A percentile compares a stretch with the other conserved stretches of the same genome.
Evolutionary conservation across 192 early-diverging fungal species (phyloP).

Genomic region (Jimgerdemannia flammicorona): DNA sequence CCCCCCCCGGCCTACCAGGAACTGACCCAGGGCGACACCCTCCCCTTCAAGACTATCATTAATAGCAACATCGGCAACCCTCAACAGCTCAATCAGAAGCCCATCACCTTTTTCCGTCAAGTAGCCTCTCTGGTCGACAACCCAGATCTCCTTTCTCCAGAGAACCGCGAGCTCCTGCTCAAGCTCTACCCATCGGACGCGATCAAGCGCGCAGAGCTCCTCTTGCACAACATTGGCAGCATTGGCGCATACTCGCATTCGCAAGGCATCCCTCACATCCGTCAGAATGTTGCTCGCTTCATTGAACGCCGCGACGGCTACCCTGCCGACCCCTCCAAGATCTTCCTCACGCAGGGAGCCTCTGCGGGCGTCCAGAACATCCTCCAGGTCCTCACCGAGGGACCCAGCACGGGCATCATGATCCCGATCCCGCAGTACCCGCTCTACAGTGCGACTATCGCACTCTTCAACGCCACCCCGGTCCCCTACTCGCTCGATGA

Average conservation of each 20-base stretch:
- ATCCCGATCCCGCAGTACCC: constrained; percentile 99
- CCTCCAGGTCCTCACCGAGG: constrained; percentile 79
- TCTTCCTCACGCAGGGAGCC: constrained; percentile 93
- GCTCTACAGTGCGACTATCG: constrained; percentile 91
- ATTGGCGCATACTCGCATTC: constrained; percentile 95
- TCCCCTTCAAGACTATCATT: constrained; percentile 68
- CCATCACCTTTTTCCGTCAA: constrained; percentile 97
- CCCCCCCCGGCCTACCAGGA: constrained; percentile 30
- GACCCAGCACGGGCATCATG: constrained; percentile 88
- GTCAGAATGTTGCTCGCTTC: constrained; percentile 87
- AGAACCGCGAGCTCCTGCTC: constrained; percentile 46
- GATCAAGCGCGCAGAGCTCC: constrained; percentile 74
- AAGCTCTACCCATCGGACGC: constrained; percentile 83
- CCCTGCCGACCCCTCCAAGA: constrained; percentile 75
- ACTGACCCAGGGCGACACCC: constrained; percentile 38
- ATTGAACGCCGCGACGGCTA: constrained; percentile 89
- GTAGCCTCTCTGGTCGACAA: constrained; percentile 88
- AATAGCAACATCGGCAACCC: constrained; percentile 94
- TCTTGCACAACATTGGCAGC: constrained; percentile 68
- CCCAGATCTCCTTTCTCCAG: constrained; percentile 68
- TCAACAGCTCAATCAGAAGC: constrained; percentile 84
- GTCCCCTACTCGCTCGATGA: constrained; percentile 96
- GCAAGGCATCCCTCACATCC: constrained; percentile 81
- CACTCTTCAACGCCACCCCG: constrained; percentile 77
- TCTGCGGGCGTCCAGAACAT: constrained; percentile 91